phyloP scores from a whole-genome alignment of 1,139 yeast species.

The Sugiyamaella sp. region DNA sequence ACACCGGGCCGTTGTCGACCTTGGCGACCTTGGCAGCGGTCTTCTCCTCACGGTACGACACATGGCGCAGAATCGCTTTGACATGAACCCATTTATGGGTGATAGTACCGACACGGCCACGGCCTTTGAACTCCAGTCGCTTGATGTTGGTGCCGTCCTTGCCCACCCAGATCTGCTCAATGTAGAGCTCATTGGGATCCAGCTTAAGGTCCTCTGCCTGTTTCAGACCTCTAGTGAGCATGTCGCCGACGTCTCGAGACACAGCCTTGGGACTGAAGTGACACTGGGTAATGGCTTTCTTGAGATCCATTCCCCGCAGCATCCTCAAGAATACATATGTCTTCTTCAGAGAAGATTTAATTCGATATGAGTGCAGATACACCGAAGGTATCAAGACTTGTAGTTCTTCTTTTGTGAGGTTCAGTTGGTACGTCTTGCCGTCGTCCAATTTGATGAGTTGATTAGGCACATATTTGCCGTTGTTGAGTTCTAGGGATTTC shows the following conservation, averaged over 20 bases:
- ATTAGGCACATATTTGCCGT: constrained; percentile 74
- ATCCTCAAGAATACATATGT: constrained; percentile 80
- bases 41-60: constrained; percentile 57
- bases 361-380: constrained; percentile 72
- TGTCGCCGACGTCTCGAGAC: constrained; percentile 75
- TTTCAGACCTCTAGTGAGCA: constrained; percentile 70
- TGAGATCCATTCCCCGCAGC: constrained; percentile 67
- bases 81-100: constrained; percentile 80
- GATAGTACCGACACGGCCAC: constrained; percentile 85
- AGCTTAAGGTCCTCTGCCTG: constrained; percentile 67
- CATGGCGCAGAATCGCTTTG: constrained; percentile 70
- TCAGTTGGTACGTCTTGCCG: constrained; percentile 57
- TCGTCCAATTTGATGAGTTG: constrained; percentile 54
- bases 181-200: constrained; percentile 63
- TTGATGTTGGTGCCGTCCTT: constrained; percentile 77
- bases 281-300: constrained; percentile 86
- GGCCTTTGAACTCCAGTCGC: constrained; percentile 82
- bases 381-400: constrained; percentile 81
- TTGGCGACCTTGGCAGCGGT: constrained; percentile 49
- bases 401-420: constrained; percentile 64
- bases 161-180: constrained; percentile 89
- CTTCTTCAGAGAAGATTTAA: constrained; percentile 85
- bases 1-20: constrained; percentile 44
- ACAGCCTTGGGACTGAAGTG: constrained; percentile 84
- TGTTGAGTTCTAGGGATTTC: constrained; percentile 55